Conservation (phyloP, 495 filamentous ascomycete genomes). For the Ascobolus immersus region DNA sequence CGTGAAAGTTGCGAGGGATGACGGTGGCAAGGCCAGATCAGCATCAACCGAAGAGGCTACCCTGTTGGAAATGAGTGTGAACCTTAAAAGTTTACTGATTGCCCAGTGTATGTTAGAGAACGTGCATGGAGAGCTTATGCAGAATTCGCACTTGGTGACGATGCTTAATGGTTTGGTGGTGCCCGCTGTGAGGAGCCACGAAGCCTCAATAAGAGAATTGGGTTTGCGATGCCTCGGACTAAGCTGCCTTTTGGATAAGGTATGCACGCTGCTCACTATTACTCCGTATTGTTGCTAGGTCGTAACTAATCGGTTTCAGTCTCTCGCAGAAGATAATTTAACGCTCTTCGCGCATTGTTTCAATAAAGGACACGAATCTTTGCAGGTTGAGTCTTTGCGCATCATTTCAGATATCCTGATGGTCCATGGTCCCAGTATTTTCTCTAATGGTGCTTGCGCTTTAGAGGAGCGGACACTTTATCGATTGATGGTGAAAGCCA, state of each 20-base stretch:
- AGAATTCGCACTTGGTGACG: slow-evolving; percentile 63
- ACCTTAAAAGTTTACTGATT: slow-evolving; percentile 95
- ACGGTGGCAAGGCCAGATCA: neutral
- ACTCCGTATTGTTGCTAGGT: slow-evolving; percentile 6
- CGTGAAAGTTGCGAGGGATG: neutral
- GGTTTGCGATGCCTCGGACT: slow-evolving; percentile 75
- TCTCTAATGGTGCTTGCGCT: slow-evolving; percentile 18
- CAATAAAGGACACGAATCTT: slow-evolving; percentile 63
- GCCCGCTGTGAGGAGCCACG: slow-evolving; percentile 76
- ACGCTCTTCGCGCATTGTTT: slow-evolving; percentile 90
- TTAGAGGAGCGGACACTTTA: slow-evolving; percentile 11
- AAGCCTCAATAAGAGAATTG: slow-evolving; percentile 73
- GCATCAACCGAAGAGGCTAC: neutral
- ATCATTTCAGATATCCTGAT: slow-evolving; percentile 86
- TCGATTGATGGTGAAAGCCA: slow-evolving; percentile 28
- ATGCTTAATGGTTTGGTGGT: slow-evolving; percentile 95
- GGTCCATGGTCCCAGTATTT: slow-evolving; percentile 54
- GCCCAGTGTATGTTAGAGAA: slow-evolving; percentile 93
- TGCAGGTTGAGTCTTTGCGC: slow-evolving; percentile 72
- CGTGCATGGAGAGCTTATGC: slow-evolving; percentile 56
- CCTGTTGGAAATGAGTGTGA: slow-evolving; percentile 72
- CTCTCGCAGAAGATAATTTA: slow-evolving; percentile 76
- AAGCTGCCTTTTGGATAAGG: slow-evolving; percentile 70
- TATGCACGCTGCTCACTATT: slow-evolving; percentile 13
- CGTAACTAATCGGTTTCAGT: slow-evolving; percentile 24